Base-by-base conservation (phyloP, 78 protist species). In the Dictyostelium brefeldianum region DNA sequence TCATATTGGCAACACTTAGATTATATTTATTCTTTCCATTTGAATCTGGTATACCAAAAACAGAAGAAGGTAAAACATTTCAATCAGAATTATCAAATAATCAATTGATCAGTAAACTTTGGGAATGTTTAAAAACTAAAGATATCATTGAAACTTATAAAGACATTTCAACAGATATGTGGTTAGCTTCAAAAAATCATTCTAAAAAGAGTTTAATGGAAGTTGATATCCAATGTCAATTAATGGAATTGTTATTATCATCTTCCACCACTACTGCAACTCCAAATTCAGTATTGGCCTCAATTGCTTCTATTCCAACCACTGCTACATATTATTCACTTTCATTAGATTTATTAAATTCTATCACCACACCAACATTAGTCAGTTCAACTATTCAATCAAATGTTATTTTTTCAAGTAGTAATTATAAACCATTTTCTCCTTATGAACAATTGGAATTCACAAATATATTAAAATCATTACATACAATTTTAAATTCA, bases 1-100 rank as follows among this genome's bases (percentile, higher is more conserved):
- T 73, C 4, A 29, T 83, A 17, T 41, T 83, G 25, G 65, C 91
- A 41, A 10, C 64, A 15, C 3, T 83, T 12, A 70, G 91, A 73
- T 29, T 83, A 8, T 83, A 71, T 2, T 62, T 83, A 20, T 83
- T 83, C 27, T 25, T 59, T 20, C 48, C 70, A 4, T 8, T 15
- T 17, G 10, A 67, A 20, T 80, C 56, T 22, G 3, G 25, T n/a
- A 80, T 11, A 27, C 43, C 15, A 1, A 53, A 78, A 79, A 54
- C 27, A 50, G 80, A 69, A 5, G 78, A 82, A 51, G 78, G 78
- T 11, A 69, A 43, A 53, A 10, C 36, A 50, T 69, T 82, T 50
- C 50, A 15, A 36, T 41, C 71, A 3, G 50, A 46, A n/a, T 70
- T 82, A 11, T 53, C 69, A 15, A 69, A 65, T 8, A 51, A 69